These are phyloP conservation scores for Jatropha multifida DNA, from an alignment of 441 rosid genomes.

Conservation along the genomic window DNA sequence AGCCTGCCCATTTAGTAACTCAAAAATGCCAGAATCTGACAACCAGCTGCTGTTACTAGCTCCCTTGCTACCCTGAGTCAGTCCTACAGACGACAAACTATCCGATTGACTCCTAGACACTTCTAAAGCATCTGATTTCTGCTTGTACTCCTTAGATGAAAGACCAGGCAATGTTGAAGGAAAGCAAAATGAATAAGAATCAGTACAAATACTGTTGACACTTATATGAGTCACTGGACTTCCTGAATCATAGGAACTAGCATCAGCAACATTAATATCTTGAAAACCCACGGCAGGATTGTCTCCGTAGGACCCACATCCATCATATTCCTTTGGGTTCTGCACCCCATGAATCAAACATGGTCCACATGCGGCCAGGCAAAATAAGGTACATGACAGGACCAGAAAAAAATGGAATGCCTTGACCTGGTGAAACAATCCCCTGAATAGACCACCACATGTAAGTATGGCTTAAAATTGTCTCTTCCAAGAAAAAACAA, in stretches of 20 bases:
- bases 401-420: conserved; percentile 46
- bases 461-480: background rate
- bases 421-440: conserved; percentile 39
- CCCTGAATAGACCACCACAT: conserved; percentile 50
- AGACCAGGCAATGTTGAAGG: conserved; percentile 64
- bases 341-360: conserved; percentile 45
- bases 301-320: conserved; percentile 41
- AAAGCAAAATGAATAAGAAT: conserved; percentile 61
- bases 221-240: conserved; percentile 31
- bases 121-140: conserved; percentile 34
- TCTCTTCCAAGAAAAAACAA: background rate
- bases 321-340: conserved; percentile 42
- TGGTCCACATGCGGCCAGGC: conserved; percentile 42
- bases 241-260: conserved; percentile 27
- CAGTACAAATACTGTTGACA: conserved; percentile 44
- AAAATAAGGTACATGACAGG: conserved; percentile 54
- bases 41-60: conserved; percentile 45
- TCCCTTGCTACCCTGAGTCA: conserved; percentile 29
- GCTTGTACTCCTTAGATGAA: conserved; percentile 29
- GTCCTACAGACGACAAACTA: conserved; percentile 32
- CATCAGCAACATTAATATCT: conserved; percentile 32
- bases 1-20: conserved; percentile 46
- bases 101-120: conserved; percentile 36
- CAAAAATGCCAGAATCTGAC: conserved; percentile 44
- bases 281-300: conserved; percentile 31